These are phyloP conservation scores for Spathaspora sp. DNA, from an alignment of 805 yeast genomes.

Conservation along the genomic window DNA sequence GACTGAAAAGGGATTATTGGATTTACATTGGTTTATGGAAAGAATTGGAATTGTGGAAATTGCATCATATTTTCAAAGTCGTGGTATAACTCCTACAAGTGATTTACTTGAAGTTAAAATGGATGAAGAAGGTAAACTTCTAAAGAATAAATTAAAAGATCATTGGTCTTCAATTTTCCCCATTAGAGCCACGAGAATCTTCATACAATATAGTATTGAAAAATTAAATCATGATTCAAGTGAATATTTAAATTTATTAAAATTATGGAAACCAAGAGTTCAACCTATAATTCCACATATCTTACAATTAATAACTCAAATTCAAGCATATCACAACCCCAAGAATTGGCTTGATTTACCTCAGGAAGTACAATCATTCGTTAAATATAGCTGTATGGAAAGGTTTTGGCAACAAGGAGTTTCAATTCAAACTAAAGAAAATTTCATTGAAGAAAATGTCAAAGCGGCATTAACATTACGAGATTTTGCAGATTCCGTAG, in stretches of 20 bases:
- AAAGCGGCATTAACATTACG: conserved; percentile 91
- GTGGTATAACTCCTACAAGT: conserved; percentile 77
- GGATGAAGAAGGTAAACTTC: conserved; percentile 81
- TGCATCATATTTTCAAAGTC: conserved; percentile 80
- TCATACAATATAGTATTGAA: conserved; percentile 93
- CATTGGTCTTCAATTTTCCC: conserved; percentile 96
- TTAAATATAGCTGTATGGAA: conserved; percentile 83
- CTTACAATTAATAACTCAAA: conserved; percentile 79
- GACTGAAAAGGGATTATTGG: conserved; percentile 84
- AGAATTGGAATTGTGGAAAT: conserved; percentile 91
- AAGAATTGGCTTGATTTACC: conserved; percentile 88
- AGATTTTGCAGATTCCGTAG: conserved; percentile 97
- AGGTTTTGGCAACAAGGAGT: conserved; percentile 99
- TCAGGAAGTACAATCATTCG: conserved; percentile 85
- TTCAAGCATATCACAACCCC: conserved; percentile 93
- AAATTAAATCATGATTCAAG: conserved; percentile 75
- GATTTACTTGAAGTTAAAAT: conserved; percentile 73
- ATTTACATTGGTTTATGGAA: conserved; percentile 98
- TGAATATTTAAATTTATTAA: conserved; percentile 66
- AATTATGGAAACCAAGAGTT: conserved; percentile 89
- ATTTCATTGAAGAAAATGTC: conserved; percentile 89
- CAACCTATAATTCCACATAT: conserved; percentile 90
- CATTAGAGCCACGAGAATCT: conserved; percentile 89
- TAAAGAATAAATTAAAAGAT: conserved; percentile 76
- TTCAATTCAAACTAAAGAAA: conserved; percentile 88